Percentiles rank a stretch among this genome's conserved stretches.
These are phyloP conservation scores for Cladosporium sp. DNA, from an alignment of 2,329 filamentous ascomycete genomes.

Conservation along the genomic window DNA sequence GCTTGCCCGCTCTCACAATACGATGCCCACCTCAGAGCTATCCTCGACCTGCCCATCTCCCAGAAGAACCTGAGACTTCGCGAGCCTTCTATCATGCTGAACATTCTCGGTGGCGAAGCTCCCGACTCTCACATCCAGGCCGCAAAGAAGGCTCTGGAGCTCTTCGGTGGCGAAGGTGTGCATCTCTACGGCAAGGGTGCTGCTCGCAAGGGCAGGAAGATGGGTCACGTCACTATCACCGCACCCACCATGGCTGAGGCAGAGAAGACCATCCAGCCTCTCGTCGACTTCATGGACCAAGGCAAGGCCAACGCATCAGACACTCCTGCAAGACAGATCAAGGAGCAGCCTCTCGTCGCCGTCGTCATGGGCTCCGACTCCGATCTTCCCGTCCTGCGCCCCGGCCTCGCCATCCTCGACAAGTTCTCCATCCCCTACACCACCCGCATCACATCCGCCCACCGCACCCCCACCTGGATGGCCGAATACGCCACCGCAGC, in stretches of 20 bases:
- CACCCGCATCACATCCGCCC: constrained; percentile 70
- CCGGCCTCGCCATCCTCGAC: constrained; percentile 61
- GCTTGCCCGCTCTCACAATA: constrained; percentile 86
- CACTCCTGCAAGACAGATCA: constrained; percentile 33
- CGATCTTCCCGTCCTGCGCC: constrained; percentile 63
- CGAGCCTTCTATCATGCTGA: constrained; percentile 68
- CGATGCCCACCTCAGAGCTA: constrained; percentile 80
- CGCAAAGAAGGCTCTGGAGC: constrained; percentile 49
- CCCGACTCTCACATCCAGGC: constrained; percentile 60
- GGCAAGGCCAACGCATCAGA: constrained; percentile 44
- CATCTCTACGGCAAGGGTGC: constrained; percentile 89
- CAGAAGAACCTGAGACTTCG: constrained; percentile 51
- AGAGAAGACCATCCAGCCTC: constrained; percentile 62
- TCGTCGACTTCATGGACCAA: constrained; percentile 61
- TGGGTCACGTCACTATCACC: constrained; percentile 86
- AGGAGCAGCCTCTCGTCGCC: constrained; percentile 56
- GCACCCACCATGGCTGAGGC: constrained; percentile 62
- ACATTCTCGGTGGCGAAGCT: constrained; percentile 67
- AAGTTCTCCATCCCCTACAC: constrained; percentile 69
- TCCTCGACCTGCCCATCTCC: constrained; percentile 62
- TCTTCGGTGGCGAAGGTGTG: constrained; percentile 34
- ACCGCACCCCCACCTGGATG: constrained; percentile 47
- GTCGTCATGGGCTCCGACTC: constrained; percentile 83
- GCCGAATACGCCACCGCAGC: constrained; percentile 40
- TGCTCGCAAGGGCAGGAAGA: constrained; percentile 83